These are phyloP conservation scores for Pelargonium cotyledonis DNA, from an alignment of 441 rosid species.

Conservation along the genomic window DNA sequence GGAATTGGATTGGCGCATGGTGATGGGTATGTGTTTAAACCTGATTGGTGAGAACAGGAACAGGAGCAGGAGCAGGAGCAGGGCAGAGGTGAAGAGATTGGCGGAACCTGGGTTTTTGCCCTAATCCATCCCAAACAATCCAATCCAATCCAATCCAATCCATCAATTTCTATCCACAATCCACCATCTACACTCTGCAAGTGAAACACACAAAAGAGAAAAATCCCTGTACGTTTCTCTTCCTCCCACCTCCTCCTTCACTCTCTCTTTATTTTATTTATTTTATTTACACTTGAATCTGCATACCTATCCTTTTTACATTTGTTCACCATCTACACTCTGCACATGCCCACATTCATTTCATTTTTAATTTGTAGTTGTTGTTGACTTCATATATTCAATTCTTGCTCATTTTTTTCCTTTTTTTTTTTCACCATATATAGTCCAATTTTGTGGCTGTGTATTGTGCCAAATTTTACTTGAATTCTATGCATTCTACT, in stretches of 20 bases:
- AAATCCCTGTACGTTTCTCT: conserved; percentile 4
- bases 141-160: not conserved
- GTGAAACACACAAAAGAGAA: not conserved
- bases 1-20: too few relatives aligned
- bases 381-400: too few relatives aligned
- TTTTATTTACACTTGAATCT: not conserved
- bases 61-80: too few relatives aligned
- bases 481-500: not conserved
- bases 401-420: not conserved
- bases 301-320: not conserved
- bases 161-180: not conserved
- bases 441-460: not conserved
- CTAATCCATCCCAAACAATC: not conserved
- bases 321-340: not conserved
- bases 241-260: too few relatives aligned
- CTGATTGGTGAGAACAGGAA: too few relatives aligned
- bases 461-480: not conserved
- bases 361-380: not conserved
- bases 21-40: too few relatives aligned
- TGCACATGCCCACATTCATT: not conserved
- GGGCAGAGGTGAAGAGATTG: not conserved
- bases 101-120: not conserved
- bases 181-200: not conserved
- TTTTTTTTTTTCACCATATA: not conserved
- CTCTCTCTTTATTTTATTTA: not conserved